phyloP scores from a whole-genome alignment of 768 basidiomycete genomes.

The Mycena maculata region DNA sequence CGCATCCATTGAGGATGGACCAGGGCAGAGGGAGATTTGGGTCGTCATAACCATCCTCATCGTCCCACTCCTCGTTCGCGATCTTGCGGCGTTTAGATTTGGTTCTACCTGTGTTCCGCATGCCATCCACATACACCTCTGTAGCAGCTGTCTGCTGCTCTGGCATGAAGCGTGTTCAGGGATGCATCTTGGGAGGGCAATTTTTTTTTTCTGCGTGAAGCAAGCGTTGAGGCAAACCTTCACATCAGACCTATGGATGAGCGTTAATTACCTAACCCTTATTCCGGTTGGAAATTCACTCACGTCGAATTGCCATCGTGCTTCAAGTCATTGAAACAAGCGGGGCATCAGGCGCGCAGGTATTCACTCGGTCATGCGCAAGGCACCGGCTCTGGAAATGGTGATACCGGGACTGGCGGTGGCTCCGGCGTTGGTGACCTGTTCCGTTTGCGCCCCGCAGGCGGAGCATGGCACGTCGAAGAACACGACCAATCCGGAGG shows the following conservation, averaged over 20 bases:
- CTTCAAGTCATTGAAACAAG: constrained; percentile 6
- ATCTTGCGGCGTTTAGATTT: neutral
- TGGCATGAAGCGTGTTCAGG: constrained; percentile 1
- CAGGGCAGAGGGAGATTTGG: neutral
- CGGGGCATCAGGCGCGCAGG: constrained; percentile 10
- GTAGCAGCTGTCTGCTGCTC: neutral
- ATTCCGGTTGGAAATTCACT: neutral
- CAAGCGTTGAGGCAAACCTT: constrained; percentile 8
- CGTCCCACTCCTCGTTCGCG: neutral
- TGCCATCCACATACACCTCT: constrained; percentile 4
- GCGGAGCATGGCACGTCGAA: neutral
- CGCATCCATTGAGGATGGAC: constrained; percentile 4
- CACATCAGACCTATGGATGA: neutral
- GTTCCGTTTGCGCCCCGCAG: neutral
- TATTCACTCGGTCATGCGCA: constrained; percentile 6
- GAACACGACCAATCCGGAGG: neutral
- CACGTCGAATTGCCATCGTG: neutral
- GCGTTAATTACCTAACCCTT: too few species aligned
- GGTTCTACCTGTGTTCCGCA: neutral
- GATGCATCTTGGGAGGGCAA: constrained; percentile 6
- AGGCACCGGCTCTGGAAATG: constrained; percentile 4
- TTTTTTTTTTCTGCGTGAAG: constrained; percentile 19
- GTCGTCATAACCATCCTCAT: constrained; percentile 8
- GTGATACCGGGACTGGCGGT: neutral
- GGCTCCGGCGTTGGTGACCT: neutral